Evolutionary conservation across 257 asterid genomes (phyloP).

Genomic region (Cinchona pubescens): DNA sequence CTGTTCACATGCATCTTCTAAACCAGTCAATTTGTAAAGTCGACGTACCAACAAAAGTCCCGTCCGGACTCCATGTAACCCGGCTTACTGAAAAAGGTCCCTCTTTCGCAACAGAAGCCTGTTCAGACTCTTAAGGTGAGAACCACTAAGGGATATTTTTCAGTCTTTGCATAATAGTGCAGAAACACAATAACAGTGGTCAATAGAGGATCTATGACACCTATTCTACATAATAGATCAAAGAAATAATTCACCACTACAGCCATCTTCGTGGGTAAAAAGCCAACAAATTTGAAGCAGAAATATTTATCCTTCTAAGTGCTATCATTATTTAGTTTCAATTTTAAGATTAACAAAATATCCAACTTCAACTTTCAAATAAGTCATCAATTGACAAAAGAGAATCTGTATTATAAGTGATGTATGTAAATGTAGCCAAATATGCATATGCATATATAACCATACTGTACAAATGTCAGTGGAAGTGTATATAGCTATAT

Average conservation of each 20-base stretch:
- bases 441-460: neutral
- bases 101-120: slow-evolving; percentile 90
- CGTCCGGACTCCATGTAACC: slow-evolving; percentile 97
- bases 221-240: too few relatives aligned
- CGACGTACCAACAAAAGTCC: slow-evolving; percentile 72
- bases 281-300: neutral
- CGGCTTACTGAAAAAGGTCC: slow-evolving; percentile 79
- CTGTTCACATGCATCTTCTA: slow-evolving; percentile 12
- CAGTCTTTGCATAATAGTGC: neutral
- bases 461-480: neutral
- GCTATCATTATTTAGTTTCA: neutral
- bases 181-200: neutral
- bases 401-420: neutral
- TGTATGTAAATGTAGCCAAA: neutral
- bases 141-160: slow-evolving; percentile 6
- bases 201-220: neutral
- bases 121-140: slow-evolving; percentile 37
- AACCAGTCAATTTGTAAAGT: slow-evolving; percentile 10
- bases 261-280: neutral
- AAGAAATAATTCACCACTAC: too few relatives aligned
- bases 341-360: neutral
- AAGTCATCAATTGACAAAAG: too few relatives aligned
- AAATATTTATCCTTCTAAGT: neutral
- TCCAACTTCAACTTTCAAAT: too few relatives aligned
- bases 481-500: neutral